Evolutionary conservation across 306 rosid genomes (phyloP).

Genomic region (Vigna angularis): DNA sequence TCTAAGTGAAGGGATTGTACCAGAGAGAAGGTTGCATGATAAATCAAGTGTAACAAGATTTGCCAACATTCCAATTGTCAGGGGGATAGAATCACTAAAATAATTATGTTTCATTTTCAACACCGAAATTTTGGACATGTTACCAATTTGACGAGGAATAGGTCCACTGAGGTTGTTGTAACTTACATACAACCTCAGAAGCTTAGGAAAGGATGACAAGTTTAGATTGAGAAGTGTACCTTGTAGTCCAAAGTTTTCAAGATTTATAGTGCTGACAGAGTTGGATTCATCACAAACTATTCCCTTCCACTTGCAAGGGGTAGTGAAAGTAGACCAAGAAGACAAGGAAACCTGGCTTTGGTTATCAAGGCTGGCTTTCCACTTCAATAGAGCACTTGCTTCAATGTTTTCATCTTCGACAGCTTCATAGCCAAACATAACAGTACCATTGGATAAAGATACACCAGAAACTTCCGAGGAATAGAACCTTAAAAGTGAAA

Average conservation of each 20-base stretch:
- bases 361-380: constrained; percentile 48
- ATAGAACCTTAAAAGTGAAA: constrained; percentile 24
- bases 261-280: constrained; percentile 23
- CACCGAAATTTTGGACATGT: constrained; percentile 34
- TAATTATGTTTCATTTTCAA: constrained; percentile 7
- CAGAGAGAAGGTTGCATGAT: constrained; percentile 32
- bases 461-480: background rate
- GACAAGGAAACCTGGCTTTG: constrained; percentile 44
- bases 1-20: constrained; percentile 44
- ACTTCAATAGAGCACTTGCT: constrained; percentile 41
- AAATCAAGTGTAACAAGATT: constrained; percentile 41
- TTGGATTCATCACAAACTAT: constrained; percentile 40
- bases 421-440: background rate
- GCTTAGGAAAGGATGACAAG: constrained; percentile 46
- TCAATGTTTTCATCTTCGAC: constrained; percentile 10
- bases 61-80: constrained; percentile 39
- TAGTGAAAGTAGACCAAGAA: constrained; percentile 37
- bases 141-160: constrained; percentile 44
- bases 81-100: constrained; percentile 38
- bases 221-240: constrained; percentile 48
- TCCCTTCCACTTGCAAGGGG: constrained; percentile 44
- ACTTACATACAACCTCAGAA: constrained; percentile 21
- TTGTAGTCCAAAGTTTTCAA: constrained; percentile 25
- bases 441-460: background rate
- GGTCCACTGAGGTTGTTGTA: constrained; percentile 32